Evolutionary conservation across 2,329 filamentous ascomycete genomes (phyloP), one percentile per base, ranked within the genome.

Genomic region (Trichoderma harzianum): DNA sequence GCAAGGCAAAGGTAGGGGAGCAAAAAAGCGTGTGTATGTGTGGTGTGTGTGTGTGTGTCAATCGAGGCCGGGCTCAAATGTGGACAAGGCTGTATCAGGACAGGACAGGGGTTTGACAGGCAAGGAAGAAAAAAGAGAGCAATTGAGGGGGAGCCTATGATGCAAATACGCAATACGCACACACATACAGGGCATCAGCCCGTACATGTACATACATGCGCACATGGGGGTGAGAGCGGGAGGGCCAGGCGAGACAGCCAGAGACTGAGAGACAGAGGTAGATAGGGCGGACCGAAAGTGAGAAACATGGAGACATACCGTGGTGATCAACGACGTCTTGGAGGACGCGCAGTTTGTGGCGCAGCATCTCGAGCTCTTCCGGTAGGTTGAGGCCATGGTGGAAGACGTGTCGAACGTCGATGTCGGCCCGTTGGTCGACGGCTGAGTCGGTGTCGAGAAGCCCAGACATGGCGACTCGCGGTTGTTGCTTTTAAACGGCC

Each of bases 311-410:
- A 43, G 53, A 67, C 71, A 58, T 70, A 89, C 87, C 83, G 76
- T 87, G 83, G 72, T 82, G 83, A 74, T 84, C 81, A 68, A 83
- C 83, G 78, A 86, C 85, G 70, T 80, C 79, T 75, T 85, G 83
- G 71, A 89, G 80, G 57, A 84, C 82, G 72, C 82, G 84, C 70
- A 86, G 80, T 78, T 89, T 89, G 78, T 87, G 84, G 72, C 85
- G 86, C 76, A 90, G 80, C 85, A 88, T 87, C 66, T 84, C 82
- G 32, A 88, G 80, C 80, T 89, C 87, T 63, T 83, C 74, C 73
- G 82, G 83, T 74, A 83, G 79, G 77, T 87, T 84, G 67, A 84
- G 81, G 36, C 60, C 60, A n/a, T 57, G 62, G 1, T 71, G 83
- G 74, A 83, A 85, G 74, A 81, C 81, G 47, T 63, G 84, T 74